Conservation (phyloP, 75 land plant species). For the Cunninghamia lanceolata region DNA sequence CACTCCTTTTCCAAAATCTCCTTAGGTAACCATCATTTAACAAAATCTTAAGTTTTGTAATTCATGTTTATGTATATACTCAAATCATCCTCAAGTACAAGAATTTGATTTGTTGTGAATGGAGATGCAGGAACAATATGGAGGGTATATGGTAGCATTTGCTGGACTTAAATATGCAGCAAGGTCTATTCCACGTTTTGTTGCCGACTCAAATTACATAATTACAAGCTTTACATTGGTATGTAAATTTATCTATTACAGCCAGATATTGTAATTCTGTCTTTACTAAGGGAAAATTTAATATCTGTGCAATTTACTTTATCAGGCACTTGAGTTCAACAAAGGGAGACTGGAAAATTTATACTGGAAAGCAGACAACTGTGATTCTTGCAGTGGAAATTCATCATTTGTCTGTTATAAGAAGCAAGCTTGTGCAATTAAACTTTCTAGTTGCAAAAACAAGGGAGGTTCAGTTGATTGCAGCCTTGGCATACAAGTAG, state of each 20-base stretch:
- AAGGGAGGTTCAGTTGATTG: slow-evolving; percentile 67
- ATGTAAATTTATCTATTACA: slow-evolving; percentile 8
- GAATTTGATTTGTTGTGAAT: not conserved
- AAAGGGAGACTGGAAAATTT: slow-evolving; percentile 62
- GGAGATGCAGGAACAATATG: slow-evolving; percentile 27
- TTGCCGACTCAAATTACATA: slow-evolving; percentile 42
- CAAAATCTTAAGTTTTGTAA: not conserved
- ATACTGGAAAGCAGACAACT: slow-evolving; percentile 72
- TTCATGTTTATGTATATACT: not conserved
- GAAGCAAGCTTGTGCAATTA: slow-evolving; percentile 56
- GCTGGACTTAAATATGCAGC: slow-evolving; percentile 84
- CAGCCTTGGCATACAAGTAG: slow-evolving; percentile 69
- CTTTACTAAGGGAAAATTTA: not conserved
- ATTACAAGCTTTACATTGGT: slow-evolving; percentile 89
- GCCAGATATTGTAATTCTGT: not conserved
- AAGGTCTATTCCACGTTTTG: slow-evolving; percentile 63
- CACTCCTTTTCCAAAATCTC: not conserved
- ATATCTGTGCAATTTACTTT: not conserved
- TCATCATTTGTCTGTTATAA: slow-evolving; percentile 55
- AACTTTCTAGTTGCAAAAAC: slow-evolving; percentile 34
- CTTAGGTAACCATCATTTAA: not conserved
- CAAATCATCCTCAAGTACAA: not conserved
- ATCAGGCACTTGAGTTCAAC: slow-evolving; percentile 65
- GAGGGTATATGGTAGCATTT: slow-evolving; percentile 82
- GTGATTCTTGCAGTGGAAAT: slow-evolving; percentile 48